A percentile compares a stretch with the other conserved stretches of the same genome.
These are phyloP conservation scores for Vitellaria paradoxa DNA, from an alignment of 179 eudicot species.

Conservation along the genomic window DNA sequence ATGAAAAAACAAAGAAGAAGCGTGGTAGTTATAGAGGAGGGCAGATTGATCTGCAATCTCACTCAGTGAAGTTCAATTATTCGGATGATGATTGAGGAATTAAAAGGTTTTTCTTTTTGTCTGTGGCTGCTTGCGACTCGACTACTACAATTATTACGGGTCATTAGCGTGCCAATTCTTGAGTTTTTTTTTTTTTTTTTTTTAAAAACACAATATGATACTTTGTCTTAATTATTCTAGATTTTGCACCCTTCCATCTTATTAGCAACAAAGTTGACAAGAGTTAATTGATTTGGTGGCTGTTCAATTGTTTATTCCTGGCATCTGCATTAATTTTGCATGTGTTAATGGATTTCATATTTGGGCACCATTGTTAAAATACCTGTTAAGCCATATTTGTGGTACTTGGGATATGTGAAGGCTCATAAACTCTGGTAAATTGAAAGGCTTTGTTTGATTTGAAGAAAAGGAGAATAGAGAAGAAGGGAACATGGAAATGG, in stretches of 20 bases:
- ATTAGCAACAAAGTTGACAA: background rate
- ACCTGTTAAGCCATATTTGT: background rate
- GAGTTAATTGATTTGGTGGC: background rate
- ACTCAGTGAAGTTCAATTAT: slow-evolving; percentile 81
- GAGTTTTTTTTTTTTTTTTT: background rate
- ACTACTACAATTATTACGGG: background rate
- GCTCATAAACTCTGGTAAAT: too few relatives aligned
- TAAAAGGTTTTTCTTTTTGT: background rate
- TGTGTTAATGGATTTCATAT: background rate
- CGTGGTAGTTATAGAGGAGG: slow-evolving; percentile 97
- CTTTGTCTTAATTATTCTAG: background rate
- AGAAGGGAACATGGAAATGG: too few relatives aligned
- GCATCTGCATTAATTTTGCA: background rate
- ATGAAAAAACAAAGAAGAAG: slow-evolving; percentile 95
- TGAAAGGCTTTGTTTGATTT: too few relatives aligned
- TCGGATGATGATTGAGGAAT: slow-evolving; percentile 58
- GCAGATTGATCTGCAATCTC: slow-evolving; percentile 72
- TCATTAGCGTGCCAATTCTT: background rate
- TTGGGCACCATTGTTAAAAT: background rate
- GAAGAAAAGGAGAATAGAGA: too few relatives aligned
- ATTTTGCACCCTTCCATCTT: background rate
- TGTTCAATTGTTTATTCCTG: background rate
- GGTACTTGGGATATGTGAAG: too few relatives aligned
- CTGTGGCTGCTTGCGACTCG: background rate
- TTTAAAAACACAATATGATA: too few relatives aligned